Base-by-base conservation (phyloP, 352 stramenopile genomes). In the Phytopythium ostracodes region DNA sequence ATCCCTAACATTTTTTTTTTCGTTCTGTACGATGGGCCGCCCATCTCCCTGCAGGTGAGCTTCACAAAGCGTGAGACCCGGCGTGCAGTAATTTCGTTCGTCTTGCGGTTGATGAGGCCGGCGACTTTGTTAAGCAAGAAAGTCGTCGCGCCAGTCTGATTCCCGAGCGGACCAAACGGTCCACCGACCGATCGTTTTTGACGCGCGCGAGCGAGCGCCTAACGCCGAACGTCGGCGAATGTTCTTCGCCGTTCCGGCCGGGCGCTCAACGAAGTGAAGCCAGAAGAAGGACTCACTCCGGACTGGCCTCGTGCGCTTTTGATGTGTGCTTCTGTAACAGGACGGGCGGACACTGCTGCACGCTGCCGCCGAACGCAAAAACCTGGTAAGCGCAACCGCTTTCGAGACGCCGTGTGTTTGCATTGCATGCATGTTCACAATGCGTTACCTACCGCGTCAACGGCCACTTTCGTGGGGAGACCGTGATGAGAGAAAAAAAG, bases 321-420 rank as follows among this genome's bases (percentile, higher is more conserved):
- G 38, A 44, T 44, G 38, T 44, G 38, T 44, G 27, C 42, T 40
- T 12, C 31, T n/a, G 54, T 46, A 11, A 56, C 44, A 80, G 74
- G 67, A 78, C 55, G 69, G 72, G 14, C 66, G 68, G 50, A 78
- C 71, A 33, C 54, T 76, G 22, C 55, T 83, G 33, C 74, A 78
- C 52, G 24, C 62, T 4, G 69, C 69, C 0, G 63, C 59, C 25
- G 65, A 71, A 29, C 70, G 71, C 40, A 65, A 70, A 17, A 76
- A 71, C 46, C 47, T 75, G 40, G 71, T 79, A 56, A 15, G 50
- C 29, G n/a, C 47, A 33, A 51, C 42, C 42, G 17, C n/a, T 24
- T 50, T 50, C 14, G 20, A 17, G n/a, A 33, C 29, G 7, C 7
- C 29, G 29, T 33, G 29, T 7, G 29, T 7, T 33, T 33, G 3